Conservation (phyloP, 108 stramenopile genomes). For the Cyclotella choctawhatcheeana region DNA sequence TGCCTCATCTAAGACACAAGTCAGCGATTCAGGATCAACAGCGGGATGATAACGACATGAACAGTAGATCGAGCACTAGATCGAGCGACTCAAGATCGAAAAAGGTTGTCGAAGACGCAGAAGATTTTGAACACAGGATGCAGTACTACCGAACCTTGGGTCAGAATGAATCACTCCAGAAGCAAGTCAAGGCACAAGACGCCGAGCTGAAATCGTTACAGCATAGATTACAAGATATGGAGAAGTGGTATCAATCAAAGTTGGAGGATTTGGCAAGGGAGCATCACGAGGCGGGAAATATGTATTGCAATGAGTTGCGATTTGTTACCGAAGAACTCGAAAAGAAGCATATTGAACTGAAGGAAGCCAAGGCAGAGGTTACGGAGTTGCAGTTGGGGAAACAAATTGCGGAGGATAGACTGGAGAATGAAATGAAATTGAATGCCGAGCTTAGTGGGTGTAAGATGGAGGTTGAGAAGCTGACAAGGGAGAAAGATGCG, state of each 20-base stretch:
- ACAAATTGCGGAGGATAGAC: background rate
- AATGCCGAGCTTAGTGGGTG: background rate
- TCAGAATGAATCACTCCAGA: background rate
- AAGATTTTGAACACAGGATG: background rate
- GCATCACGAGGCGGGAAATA: background rate
- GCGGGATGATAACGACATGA: background rate
- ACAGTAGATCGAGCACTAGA: background rate
- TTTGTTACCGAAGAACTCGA: background rate
- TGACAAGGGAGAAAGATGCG: background rate
- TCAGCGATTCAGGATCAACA: background rate
- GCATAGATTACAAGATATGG: constrained; percentile 5
- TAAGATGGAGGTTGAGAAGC: background rate
- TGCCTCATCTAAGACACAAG: background rate
- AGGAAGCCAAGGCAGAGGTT: background rate
- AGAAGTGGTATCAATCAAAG: constrained; percentile 1
- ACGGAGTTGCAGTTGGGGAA: constrained; percentile 1
- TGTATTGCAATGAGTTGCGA: background rate
- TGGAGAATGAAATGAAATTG: background rate
- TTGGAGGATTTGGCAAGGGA: background rate
- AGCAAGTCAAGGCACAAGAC: background rate
- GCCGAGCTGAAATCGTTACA: background rate
- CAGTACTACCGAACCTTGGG: constrained; percentile 1
- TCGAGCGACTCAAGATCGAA: background rate
- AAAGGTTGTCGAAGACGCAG: background rate
- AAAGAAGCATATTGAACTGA: background rate